Evolutionary conservation across 495 filamentous ascomycete species (phyloP), one percentile per base, ranked within the genome.

Genomic region (Darksidea phi): DNA sequence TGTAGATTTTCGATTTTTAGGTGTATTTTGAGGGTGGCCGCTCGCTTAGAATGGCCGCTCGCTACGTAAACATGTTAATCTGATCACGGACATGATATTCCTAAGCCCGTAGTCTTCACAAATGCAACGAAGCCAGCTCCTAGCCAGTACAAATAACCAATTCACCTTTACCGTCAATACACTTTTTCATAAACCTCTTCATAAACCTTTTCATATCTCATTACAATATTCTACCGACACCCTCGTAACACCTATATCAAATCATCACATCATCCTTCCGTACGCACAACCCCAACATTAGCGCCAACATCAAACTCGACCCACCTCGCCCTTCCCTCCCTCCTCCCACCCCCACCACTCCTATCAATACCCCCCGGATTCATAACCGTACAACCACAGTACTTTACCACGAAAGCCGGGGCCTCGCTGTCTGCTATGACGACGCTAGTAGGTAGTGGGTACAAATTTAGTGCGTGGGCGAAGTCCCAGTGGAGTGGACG

Each of bases 311-410:
- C 87, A 73, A 91, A 95, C 76, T 97, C 93, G 4, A 92, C 76
- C 93, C 93, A 97, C 68, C 85, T 78, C 38, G 84, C 88, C 24
- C 57, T 70, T 52, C 67, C 68, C 53, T 67, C 58, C 50, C 57
- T 61, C 43, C 78, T 80, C 13, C 85, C 82, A 46, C 83, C 76
- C 32, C 82, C 78, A 5, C 82, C 85, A 5, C 79, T 74, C 0
- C 86, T 84, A 47, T 91, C 75, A 43, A 97, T 74, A 46, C 79
- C 78, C 11, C 90, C 94, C 0, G 94, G 94, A 70, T 98, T 98
- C 83, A 98, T 88, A 1, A 96, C 93, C 78, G 91, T 86, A 68
- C 94, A 97, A 1, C 91, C 93, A 73, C 96, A 91, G 69, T 97
- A 97, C 17, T 88, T 94, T 43, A 96, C 76, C 57, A 85, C 85